phyloP scores from a whole-genome alignment of 306 rosid species.

The Glycine latifolia region DNA sequence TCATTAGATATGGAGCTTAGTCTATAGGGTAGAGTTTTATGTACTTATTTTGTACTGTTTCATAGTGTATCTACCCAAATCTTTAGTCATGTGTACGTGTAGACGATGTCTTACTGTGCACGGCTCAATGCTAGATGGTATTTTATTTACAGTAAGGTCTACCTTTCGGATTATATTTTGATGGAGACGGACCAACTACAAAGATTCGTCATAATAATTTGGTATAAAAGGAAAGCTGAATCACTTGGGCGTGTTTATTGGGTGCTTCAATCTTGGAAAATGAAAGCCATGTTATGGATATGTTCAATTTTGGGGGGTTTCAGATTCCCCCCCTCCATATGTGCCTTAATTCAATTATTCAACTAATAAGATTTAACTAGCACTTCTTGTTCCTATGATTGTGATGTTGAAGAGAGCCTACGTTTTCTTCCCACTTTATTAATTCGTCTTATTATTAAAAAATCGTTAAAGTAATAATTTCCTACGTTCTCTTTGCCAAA shows the following conservation, averaged over 20 bases:
- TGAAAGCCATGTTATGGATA: slow-evolving; percentile 25
- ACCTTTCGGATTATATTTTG: slow-evolving; percentile 16
- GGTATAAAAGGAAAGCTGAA: slow-evolving; percentile 22
- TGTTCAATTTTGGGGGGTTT: background rate
- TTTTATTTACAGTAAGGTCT: no score
- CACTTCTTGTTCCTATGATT: slow-evolving; percentile 5
- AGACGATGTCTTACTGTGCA: background rate
- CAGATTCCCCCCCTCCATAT: background rate
- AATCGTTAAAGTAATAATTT: background rate
- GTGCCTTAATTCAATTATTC: background rate
- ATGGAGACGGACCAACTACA: slow-evolving; percentile 47
- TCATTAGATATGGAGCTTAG: no score
- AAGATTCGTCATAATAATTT: background rate
- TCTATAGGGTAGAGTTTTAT: background rate
- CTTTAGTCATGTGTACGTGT: no score
- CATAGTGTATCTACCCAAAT: background rate
- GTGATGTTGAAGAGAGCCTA: background rate
- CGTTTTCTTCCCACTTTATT: background rate
- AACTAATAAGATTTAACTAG: background rate
- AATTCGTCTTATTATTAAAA: background rate
- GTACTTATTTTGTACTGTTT: background rate
- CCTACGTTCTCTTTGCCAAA: background rate
- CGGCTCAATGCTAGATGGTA: background rate
- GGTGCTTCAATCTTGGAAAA: slow-evolving; percentile 22
- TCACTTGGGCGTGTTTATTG: slow-evolving; percentile 32